A percentile compares a stretch with the other conserved stretches of the same genome.
Conservation (phyloP, 106 monocot genomes). For the Dendrobium huoshanense region DNA sequence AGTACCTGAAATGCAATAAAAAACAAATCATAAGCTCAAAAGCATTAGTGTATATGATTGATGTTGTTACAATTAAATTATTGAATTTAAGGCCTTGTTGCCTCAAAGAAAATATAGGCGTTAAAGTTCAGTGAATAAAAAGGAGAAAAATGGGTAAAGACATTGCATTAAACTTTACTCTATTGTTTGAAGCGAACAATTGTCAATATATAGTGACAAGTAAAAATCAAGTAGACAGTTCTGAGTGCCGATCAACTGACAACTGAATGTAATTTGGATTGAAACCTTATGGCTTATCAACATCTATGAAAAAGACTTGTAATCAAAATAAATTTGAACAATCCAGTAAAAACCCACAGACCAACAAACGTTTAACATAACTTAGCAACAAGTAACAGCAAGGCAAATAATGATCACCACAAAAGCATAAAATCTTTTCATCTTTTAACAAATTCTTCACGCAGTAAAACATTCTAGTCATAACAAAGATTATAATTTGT, state of each 20-base stretch:
- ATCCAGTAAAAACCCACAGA: neutral
- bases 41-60: neutral
- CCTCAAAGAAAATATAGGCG: neutral
- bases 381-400: neutral
- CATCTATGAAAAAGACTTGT: neutral
- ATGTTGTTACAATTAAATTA: neutral
- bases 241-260: neutral
- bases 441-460: neutral
- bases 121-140: neutral
- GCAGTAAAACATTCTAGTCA: neutral
- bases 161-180: neutral
- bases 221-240: neutral
- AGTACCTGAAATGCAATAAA: slow-evolving; percentile 5
- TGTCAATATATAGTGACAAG: neutral
- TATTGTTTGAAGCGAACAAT: neutral
- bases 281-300: neutral
- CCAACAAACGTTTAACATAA: neutral
- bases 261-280: neutral
- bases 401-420: neutral
- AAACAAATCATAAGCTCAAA: neutral
- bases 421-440: neutral
- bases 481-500: neutral
- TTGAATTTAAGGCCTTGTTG: neutral
- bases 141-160: neutral
- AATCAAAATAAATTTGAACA: slow-evolving; percentile 2